Conservation (phyloP, 2,329 filamentous ascomycete genomes). For the Chrysoporthe austroafricana region DNA sequence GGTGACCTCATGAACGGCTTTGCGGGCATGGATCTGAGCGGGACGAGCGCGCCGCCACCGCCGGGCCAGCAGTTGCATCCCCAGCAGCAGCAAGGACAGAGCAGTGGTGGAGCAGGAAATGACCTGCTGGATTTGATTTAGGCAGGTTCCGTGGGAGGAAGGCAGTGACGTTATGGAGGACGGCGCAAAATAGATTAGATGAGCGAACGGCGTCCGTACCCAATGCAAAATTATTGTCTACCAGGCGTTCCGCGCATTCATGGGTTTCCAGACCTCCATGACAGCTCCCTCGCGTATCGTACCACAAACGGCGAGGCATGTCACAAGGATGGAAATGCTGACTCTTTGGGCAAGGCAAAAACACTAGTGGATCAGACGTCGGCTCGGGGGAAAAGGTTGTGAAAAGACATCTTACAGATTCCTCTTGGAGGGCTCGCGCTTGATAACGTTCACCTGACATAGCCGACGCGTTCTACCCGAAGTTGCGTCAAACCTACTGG, state of each 20-base stretch:
- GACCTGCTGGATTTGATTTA: slow-evolving; percentile 65
- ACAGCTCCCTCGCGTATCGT: too few species aligned
- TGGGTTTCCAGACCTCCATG: background rate
- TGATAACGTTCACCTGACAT: too few species aligned
- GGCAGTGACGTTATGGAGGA: slow-evolving; percentile 1
- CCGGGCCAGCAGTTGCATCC: slow-evolving; percentile 61
- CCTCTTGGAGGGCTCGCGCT: too few species aligned
- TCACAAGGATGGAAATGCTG: too few species aligned
- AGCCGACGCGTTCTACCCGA: background rate
- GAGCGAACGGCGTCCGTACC: slow-evolving; percentile 17
- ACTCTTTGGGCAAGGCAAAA: too few species aligned
- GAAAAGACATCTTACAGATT: too few species aligned
- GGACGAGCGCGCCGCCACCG: slow-evolving; percentile 66
- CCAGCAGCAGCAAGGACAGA: slow-evolving; percentile 50
- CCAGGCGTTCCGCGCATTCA: background rate
- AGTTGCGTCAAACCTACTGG: background rate
- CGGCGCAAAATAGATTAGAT: slow-evolving; percentile 18
- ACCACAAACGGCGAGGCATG: too few species aligned
- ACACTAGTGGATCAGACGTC: too few species aligned
- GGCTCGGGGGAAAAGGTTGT: too few species aligned
- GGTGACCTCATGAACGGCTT: slow-evolving; percentile 92
- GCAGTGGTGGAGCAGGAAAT: slow-evolving; percentile 50
- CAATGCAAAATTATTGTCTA: background rate
- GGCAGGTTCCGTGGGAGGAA: slow-evolving; percentile 7
- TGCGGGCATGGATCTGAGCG: slow-evolving; percentile 75